Evolutionary conservation across 2,329 filamentous ascomycete genomes (phyloP), one percentile per base, ranked within the genome.

Genomic region (Scorias spongiosa): DNA sequence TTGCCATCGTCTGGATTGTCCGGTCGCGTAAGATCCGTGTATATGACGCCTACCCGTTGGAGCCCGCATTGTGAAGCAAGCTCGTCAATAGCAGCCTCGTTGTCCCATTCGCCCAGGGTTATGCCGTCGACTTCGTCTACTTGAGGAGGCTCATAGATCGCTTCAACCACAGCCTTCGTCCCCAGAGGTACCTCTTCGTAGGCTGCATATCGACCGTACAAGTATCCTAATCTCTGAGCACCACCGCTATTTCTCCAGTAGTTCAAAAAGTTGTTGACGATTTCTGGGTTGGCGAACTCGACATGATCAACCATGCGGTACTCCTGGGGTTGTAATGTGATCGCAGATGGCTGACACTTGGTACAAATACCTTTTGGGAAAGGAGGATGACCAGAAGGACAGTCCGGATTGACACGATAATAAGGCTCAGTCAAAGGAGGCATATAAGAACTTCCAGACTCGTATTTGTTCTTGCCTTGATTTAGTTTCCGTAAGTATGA

Each of bases 251-350:
- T 80, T 53, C 93, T 76, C 89, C 91, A 98, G 46, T 89, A 84
- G 56, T 95, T 80, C 51, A 98, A 78, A 45, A 96, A 78, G n/a
- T 76, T 78, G 59, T 98, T 84, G 54, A 96, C 84, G 29, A 96
- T 76, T 43, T 78, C 73, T 2, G 86, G 80, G 1, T 84, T 81
- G 1, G 89, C 80, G 59, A 98, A 96, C 63, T 98, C 93, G 49
- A 98, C 91, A 61, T 98, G 91, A 57, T 98, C 91, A 2, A 98
- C 88, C 84, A 91, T 95, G 42, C 91, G 85, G 62, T 89, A 98
- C 15, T 81, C 74, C 63, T 98, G 91, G 5, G 87, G 86, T 59
- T 96, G 88, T 43, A 98, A 68, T 10, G 86, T 94, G 58, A 98
- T 98, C 44, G 91, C 89, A 51, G 89, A 94, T 7, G 91, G 91